These are phyloP conservation scores for Phylloboletellus chloephorus DNA, from an alignment of 1,284 basidiomycete genomes.

Conservation along the genomic window DNA sequence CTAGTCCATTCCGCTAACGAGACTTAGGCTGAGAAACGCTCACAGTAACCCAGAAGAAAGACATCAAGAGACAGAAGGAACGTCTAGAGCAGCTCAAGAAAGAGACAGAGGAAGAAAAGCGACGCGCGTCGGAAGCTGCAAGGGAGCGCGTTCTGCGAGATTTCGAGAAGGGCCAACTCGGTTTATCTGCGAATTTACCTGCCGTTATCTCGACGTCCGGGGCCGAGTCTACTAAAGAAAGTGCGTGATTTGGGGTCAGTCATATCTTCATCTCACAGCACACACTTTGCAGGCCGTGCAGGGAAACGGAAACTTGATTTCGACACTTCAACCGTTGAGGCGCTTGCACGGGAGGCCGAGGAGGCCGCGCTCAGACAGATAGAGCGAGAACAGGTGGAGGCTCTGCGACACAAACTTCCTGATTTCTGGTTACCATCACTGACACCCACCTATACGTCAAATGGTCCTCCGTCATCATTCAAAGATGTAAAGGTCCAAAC, in stretches of 20 bases:
- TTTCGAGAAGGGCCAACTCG: conserved; percentile 80
- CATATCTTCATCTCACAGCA: background rate
- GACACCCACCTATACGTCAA: conserved; percentile 71
- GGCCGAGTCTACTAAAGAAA: conserved; percentile 28
- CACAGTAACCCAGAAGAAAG: conserved; percentile 80
- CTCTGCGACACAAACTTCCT: conserved; percentile 80
- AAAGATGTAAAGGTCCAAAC: conserved; percentile 82
- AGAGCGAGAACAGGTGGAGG: conserved; percentile 80
- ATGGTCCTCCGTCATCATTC: conserved; percentile 57
- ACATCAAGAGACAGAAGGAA: conserved; percentile 81
- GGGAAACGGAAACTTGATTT: conserved; percentile 77
- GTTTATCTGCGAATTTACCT: conserved; percentile 43
- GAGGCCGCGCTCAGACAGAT: conserved; percentile 77
- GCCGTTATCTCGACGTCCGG: conserved; percentile 36
- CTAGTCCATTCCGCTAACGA: background rate
- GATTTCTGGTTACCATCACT: conserved; percentile 93
- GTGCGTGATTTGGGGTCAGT: conserved; percentile 26
- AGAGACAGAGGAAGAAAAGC: conserved; percentile 71
- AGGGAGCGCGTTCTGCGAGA: conserved; percentile 80
- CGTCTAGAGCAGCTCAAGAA: conserved; percentile 67
- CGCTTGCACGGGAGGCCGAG: conserved; percentile 73
- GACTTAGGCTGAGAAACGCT: conserved; percentile 8
- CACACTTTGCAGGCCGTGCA: conserved; percentile 40
- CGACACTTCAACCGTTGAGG: conserved; percentile 65
- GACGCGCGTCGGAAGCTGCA: conserved; percentile 62